Evolutionary conservation across 139 green algal species (phyloP).

Genomic region (Diplosphaera chodatii): DNA sequence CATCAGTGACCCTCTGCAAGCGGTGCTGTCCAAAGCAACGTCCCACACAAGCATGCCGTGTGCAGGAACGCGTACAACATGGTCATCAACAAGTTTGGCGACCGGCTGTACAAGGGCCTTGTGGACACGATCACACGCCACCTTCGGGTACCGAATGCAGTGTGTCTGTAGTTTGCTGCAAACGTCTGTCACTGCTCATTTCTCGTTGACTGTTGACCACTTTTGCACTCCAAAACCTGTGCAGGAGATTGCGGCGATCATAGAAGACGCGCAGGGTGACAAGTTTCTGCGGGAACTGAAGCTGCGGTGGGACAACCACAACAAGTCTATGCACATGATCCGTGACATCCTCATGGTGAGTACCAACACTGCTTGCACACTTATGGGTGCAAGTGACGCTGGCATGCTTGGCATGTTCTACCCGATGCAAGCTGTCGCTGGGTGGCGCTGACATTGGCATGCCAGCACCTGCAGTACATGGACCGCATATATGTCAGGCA

Average conservation of each 20-base stretch:
- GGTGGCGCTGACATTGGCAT: too few relatives aligned
- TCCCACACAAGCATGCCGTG: too few relatives aligned
- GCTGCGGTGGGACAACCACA: conserved; percentile 82
- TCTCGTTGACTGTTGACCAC: too few relatives aligned
- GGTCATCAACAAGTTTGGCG: conserved; percentile 96
- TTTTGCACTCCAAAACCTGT: too few relatives aligned
- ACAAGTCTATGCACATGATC: conserved; percentile 93
- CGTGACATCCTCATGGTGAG: conserved; percentile 98
- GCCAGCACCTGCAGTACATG: conserved; percentile 94
- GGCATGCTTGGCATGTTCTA: too few relatives aligned
- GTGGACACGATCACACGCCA: conserved; percentile 65
- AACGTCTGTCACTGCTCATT: too few relatives aligned
- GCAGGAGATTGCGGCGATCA: conserved; percentile 44
- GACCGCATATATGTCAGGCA: conserved; percentile 96
- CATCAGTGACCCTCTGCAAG: too few relatives aligned
- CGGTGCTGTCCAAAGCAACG: too few relatives aligned
- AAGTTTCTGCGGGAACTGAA: conserved; percentile 86
- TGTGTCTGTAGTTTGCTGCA: too few relatives aligned
- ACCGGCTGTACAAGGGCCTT: conserved; percentile 86
- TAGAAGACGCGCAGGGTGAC: conserved; percentile 67
- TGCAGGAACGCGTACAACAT: conserved; percentile 98
- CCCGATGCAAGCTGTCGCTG: too few relatives aligned
- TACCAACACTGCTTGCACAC: too few relatives aligned
- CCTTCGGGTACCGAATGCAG: conserved; percentile 24
- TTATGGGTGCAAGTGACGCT: too few relatives aligned